Percentiles rank a stretch among this genome's conserved stretches.
These are phyloP conservation scores for Fraxinus sp. DNA, from an alignment of 305 asterid species.

Conservation along the genomic window DNA sequence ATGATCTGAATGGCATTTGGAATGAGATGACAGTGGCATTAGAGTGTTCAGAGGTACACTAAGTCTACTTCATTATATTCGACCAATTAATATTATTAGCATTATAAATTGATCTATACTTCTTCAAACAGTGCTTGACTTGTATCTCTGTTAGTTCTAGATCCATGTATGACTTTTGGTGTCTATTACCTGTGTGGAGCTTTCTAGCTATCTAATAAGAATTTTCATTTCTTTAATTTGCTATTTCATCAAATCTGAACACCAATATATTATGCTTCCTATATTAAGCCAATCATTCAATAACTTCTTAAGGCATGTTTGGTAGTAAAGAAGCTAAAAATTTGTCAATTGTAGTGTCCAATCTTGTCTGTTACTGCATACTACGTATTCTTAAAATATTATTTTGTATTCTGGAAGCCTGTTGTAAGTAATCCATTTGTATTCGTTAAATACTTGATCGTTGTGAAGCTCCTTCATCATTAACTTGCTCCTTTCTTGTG, in stretches of 20 bases:
- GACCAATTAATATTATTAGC: background rate
- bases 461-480: background rate
- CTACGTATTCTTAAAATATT: background rate
- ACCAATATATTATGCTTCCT: background rate
- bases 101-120: constrained; percentile 1
- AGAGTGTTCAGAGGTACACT: constrained; percentile 75
- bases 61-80: constrained; percentile 15
- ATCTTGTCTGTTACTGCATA: background rate
- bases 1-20: constrained; percentile 84
- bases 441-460: background rate
- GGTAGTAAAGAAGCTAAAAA: constrained; percentile 3
- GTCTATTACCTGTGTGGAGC: background rate
- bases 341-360: background rate
- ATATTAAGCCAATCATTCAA: background rate
- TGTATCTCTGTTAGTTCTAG: background rate
- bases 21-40: constrained; percentile 69
- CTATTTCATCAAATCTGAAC: background rate
- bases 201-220: background rate
- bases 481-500: constrained; percentile 1
- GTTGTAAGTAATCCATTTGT: background rate
- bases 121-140: background rate
- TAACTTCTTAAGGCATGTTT: background rate
- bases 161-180: background rate
- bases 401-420: background rate
- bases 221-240: background rate